Base-by-base conservation (phyloP, 2,329 filamentous ascomycete species). In the Zymoseptoria ardabiliae region DNA sequence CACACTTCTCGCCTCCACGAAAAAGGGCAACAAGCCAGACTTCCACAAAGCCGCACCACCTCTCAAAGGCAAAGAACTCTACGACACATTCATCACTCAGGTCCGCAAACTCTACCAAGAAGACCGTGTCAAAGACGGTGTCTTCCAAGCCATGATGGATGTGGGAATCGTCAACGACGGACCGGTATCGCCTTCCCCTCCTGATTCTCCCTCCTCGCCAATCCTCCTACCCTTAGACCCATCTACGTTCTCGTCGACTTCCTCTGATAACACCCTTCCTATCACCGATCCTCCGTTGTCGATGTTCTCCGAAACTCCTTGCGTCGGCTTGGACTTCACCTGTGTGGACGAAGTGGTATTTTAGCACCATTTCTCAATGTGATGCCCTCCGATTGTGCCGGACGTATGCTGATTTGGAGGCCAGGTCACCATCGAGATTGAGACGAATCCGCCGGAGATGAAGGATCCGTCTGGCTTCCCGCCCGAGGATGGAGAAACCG, bases 61-160 rank as follows among this genome's bases (percentile, higher is more conserved):
- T 3, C 85, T 89, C 10, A 85, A 92, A 58, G 94, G 93, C 22
- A 89, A 85, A 68, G 82, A 82, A 62, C 80, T 97, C 6, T 99
- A 97, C 72, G 84, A 92, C 58, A 81, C 87, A 71, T 97, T 99
- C 77, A 85, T 92, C 67, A 77, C 83, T 55, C 89, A 88, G 67
- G 85, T 97, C 50, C 82, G 86, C 67, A 80, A 86, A 57, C 81
- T 85, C 2, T 96, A 97, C 73, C 74, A 78, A 4, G 74, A 82
- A 6, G 89, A 91, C 8, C 86, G 82, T 64, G 92, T 99, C 60
- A 91, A 96, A 72, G 88, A 99, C 72, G 94, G 95, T n/a, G 85
- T 93, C 28, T 99, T 99, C 74, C 93, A 96, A 71, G 94, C 94
- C 54, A 97, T 96, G 92, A 99, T 99, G 94, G 88, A 97, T 71